Evolutionary conservation across 306 rosid genomes (phyloP), one percentile per base, ranked within the genome.

Genomic region (Vigna angularis): DNA sequence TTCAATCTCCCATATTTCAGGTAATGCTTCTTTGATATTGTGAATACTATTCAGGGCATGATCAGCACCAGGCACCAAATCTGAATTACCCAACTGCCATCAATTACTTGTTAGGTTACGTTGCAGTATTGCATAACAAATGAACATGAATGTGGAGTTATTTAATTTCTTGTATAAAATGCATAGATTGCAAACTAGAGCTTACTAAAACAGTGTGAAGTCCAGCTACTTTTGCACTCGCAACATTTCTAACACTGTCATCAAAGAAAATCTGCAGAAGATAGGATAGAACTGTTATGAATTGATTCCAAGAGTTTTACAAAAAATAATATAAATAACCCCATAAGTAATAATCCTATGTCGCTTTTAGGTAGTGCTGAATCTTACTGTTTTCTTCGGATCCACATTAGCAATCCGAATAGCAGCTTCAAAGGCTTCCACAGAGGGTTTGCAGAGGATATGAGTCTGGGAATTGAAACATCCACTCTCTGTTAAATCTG

Each of bases 141-240:
- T 55, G 62, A 42, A 67, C 28, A 55, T 18, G 5, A 57, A 42
- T 26, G 24, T 36, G 17, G 8, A 1, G 24, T 55, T 48, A 66
- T 56, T 72, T 36, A 24, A 70, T 70, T 59, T n/a, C 63, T 40
- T 56, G 17, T 11, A 56, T 42, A 70, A 52, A 6, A 52, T 47
- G 58, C 58, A 50, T 28, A 67, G 62, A 67, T 59, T 67, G 73
- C 44, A 78, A 78, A 49, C 53, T 53, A 70, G 72, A 18, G 55
- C 98, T 88, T 88, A 93, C 98, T 7, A 93, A 75, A 61, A 93
- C 97, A 22, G 97, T 91, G 62, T 83, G 87, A 78, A 93, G 90
- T 74, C 97, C 92, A 40, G 87, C 93, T 80, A 80, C 89, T 83
- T 91, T 93, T 70, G 91, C 98, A 62, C 89, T 89, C 57, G 87